Evolutionary conservation across 805 yeast species (phyloP), one percentile per base, ranked within the genome.

Genomic region (Spathaspora arborariae): DNA sequence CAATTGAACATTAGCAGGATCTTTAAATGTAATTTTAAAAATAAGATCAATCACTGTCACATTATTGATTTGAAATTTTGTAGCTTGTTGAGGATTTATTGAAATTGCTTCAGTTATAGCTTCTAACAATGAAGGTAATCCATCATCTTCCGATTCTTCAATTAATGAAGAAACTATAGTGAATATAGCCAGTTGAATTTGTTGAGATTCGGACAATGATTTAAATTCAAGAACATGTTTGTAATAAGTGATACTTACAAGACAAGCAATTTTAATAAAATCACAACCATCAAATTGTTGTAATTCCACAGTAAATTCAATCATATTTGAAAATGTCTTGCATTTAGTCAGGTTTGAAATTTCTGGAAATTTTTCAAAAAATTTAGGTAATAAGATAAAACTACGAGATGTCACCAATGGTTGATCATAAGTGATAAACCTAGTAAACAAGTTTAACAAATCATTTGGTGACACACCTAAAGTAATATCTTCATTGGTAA

Each of bases 71-170:
- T 41, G 24, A 1, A 50, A 49, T 6, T 49, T 54, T 5, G 65
- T 53, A 5, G 74, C 70, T 20, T 45, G 46, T 2, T 24, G 24
- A 8, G 60, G 61, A 46, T 64, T 62, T 16, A 70, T 56, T 41
- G 73, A 70, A 35, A 86, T 76, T 1, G 82, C 78, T 2, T 76
- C 72, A 1, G 82, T 72, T n/a, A 87, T 63, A 0, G 85, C 77
- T 59, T 90, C 96, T 10, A 87, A 74, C 37, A 91, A 63, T 41
- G 85, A 73, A 1, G 90, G 79, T 30, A 86, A 81, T 0, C 96
- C 78, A 56, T 91, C 98, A 40, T 88, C 96, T 39, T 82, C 86
- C 0, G 94, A 78, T 1, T 80, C 84, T 1, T 74, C 77, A 2
- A 76, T 58, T 8, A 92, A 62, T 2, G 74, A 60, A 2, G 61